Evolutionary conservation across 2,329 filamentous ascomycete genomes (phyloP), one percentile per base, ranked within the genome.

Genomic region (Karstenula rhodostoma): DNA sequence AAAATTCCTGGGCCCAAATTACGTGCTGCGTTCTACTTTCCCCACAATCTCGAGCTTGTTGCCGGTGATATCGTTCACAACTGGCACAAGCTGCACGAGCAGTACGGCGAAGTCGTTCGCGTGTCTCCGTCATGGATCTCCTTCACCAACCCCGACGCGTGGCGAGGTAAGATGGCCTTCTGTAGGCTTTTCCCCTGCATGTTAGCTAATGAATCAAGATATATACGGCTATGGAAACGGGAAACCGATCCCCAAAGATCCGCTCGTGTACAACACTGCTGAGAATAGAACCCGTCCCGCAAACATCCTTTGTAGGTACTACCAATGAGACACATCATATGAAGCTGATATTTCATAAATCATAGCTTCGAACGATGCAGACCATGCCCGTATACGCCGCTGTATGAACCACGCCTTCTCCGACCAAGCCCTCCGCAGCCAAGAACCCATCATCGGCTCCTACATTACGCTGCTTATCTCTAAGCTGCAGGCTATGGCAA

Each of bases 1-100:
- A 74, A 73, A 33, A 77, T 73, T 56, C 79, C 79, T n/a, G 80
- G 79, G 9, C 79, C 80, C 6, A 73, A 64, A 29, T 52, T 73
- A 13, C 65, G 65, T 50, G 70, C 73, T 23, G 67, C 71, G 2
- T 63, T 60, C 49, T 52, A 57, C 19, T 58, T 64, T 42, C 63
- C 61, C 1, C 62, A 67, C 32, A 51, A 61, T 27, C 62, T 65
- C 40, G 58, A 66, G 7, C 35, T 60, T 19, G 64, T 3, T 50
- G 55, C 4, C 66, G 73, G 54, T 9, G 27, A 58, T 29, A 19
- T 57, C 17, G 55, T 58, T 3, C 52, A 49, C 25, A 55, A 50
- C 10, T 57, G 54, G 55, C 54, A 49, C 35, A 43, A 29, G 4
- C 35, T 61, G 35, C 59, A 61, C n/a, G 55, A 58, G 22, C 27